phyloP scores from a whole-genome alignment of 495 filamentous ascomycete genomes.

The Letharia lupina region DNA sequence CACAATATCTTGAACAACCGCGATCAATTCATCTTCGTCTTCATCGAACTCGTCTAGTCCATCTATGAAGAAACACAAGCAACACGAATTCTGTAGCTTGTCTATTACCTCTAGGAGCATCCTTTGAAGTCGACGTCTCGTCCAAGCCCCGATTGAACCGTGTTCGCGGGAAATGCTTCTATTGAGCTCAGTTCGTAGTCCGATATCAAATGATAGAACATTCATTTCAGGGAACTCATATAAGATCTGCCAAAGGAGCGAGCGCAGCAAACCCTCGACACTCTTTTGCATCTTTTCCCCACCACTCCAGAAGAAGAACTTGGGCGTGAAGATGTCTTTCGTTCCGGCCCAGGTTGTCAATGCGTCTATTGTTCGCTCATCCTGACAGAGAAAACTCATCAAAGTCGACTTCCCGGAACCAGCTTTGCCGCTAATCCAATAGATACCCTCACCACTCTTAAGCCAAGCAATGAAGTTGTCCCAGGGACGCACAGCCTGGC shows the following conservation, averaged over 20 bases:
- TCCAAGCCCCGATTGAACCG: constrained; percentile 4
- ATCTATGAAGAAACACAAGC: constrained; percentile 13
- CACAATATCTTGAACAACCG: not conserved
- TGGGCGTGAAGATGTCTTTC: constrained; percentile 28
- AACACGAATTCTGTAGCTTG: not conserved
- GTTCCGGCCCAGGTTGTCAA: constrained; percentile 20
- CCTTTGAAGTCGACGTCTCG: not conserved
- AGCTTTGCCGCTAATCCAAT: constrained; percentile 36
- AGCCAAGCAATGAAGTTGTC: constrained; percentile 30
- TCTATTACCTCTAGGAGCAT: not conserved
- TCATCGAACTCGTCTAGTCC: constrained; percentile 12
- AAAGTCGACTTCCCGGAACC: constrained; percentile 41
- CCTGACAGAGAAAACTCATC: constrained; percentile 35
- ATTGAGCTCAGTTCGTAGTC: too few relatives aligned
- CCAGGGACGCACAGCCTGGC: not conserved
- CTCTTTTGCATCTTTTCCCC: constrained; percentile 35
- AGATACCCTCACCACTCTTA: constrained; percentile 25
- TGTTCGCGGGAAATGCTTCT: too few relatives aligned
- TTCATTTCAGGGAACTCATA: constrained; percentile 6
- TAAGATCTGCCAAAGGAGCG: constrained; percentile 36
- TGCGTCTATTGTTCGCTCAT: constrained; percentile 6
- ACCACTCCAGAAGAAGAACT: constrained; percentile 42
- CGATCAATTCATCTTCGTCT: constrained; percentile 9
- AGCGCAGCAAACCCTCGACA: constrained; percentile 35
- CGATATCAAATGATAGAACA: too few relatives aligned